Base-by-base conservation (phyloP, 2,329 filamentous ascomycete species). In the Stagonosporopsis vannaccii region DNA sequence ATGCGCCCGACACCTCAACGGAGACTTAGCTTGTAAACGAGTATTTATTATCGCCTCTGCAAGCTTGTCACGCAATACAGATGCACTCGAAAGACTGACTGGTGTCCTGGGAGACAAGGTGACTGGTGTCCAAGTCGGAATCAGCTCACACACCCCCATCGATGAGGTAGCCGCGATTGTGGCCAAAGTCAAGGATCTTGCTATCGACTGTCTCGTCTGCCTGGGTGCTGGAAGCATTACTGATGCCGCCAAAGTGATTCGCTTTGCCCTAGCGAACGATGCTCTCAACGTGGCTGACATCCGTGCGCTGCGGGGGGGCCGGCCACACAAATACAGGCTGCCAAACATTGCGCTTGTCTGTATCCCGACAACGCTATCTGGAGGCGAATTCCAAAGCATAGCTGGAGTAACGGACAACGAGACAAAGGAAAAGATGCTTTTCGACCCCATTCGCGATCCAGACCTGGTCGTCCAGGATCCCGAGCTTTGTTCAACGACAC, bases 191-290 rank as follows among this genome's bases (percentile, higher is more conserved):
- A 43, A 43, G 26, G 25, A 43, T 25, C 41, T 43, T 9, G 4
- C 30, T 32, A 43, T 43, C 26, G 41, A 43, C 41, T 43, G 41
- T 12, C 25, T 43, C n/a, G 41, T 43, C 17, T 43, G 41, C 41
- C 25, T 43, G 25, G 41, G 41, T 30, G 41, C 41, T 20, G 41
- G 41, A 2, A 43, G 41, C 7, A 43, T 43, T n/a, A 43, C 41
- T 15, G 41, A 43, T 43, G 41, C 41, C 41, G 41, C 41, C 41
- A 43, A 43, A 43, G 41, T 43, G 13, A 43, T 43, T 43, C 41
- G 41, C 25, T 43, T 43, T 43, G 41, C 41, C 41, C 41, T 43
- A 25, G 41, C 25, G 15, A 43, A 43, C 41, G 20, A 9, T n/a
- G 26, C 25, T n/a, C 20, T 30, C 41, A 43, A 15, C 30, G 41